Evolutionary conservation across 2,329 filamentous ascomycete genomes (phyloP).

Genomic region (Teratosphaeria epicoccoides): DNA sequence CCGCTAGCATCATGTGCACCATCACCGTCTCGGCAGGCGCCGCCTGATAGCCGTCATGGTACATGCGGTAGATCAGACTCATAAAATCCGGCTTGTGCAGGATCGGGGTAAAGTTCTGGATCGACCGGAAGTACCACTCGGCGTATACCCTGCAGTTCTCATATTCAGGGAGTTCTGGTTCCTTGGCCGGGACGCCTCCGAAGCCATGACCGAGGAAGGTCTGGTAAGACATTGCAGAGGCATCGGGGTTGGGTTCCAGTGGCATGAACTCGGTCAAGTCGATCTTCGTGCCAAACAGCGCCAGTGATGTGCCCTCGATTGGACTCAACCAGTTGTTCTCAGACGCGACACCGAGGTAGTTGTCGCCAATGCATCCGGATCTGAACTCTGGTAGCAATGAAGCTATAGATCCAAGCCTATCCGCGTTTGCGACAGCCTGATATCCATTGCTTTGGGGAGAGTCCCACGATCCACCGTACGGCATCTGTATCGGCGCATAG

Average conservation of each 20-base stretch:
- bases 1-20: slow-evolving; percentile 69
- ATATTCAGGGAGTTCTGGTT: slow-evolving; percentile 50
- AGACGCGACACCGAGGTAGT: slow-evolving; percentile 54
- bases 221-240: slow-evolving; percentile 54
- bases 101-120: slow-evolving; percentile 62
- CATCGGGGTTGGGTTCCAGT: slow-evolving; percentile 53
- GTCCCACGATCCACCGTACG: slow-evolving; percentile 1
- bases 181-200: slow-evolving; percentile 42
- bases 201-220: slow-evolving; percentile 57
- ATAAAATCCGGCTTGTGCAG: slow-evolving; percentile 69
- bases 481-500: not conserved
- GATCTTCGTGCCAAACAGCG: slow-evolving; percentile 68
- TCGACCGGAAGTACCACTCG: slow-evolving; percentile 63
- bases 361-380: slow-evolving; percentile 43
- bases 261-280: slow-evolving; percentile 64
- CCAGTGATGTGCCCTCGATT: slow-evolving; percentile 65
- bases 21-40: slow-evolving; percentile 56
- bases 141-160: slow-evolving; percentile 58
- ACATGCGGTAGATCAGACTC: slow-evolving; percentile 55
- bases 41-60: slow-evolving; percentile 58
- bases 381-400: slow-evolving; percentile 36
- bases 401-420: slow-evolving; percentile 8
- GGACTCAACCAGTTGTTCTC: slow-evolving; percentile 58
- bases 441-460: not conserved
- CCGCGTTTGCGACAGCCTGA: not conserved